A percentile compares a stretch with the other conserved stretches of the same genome.
phyloP scores from a whole-genome alignment of 116 monocot species.

The Phalaenopsis hybrid region DNA sequence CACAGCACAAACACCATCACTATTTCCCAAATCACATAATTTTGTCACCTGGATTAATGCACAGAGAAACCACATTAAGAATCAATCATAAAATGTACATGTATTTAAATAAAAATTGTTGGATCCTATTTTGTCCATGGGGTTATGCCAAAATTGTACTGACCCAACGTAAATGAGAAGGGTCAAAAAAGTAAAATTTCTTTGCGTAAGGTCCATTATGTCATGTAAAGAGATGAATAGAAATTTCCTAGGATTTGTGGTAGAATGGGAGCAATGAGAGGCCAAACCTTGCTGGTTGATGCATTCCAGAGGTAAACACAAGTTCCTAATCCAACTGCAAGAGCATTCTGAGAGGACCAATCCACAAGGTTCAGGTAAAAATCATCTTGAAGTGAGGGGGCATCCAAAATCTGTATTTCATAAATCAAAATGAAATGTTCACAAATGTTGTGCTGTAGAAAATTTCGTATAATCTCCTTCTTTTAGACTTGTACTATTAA shows the following conservation, averaged over 20 bases:
- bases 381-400: slow-evolving; percentile 91
- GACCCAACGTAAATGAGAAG: too few relatives aligned
- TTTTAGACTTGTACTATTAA: too few relatives aligned
- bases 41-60: slow-evolving; percentile 64
- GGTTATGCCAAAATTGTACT: too few relatives aligned
- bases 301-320: slow-evolving; percentile 92
- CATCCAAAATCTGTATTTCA: slow-evolving; percentile 70
- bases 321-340: slow-evolving; percentile 82
- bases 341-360: slow-evolving; percentile 86
- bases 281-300: slow-evolving; percentile 70
- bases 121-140: too few relatives aligned
- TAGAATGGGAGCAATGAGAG: not conserved
- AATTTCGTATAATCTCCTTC: not conserved
- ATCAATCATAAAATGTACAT: not conserved
- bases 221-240: not conserved
- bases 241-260: not conserved
- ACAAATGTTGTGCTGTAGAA: not conserved
- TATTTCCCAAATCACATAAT: slow-evolving; percentile 75
- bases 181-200: not conserved
- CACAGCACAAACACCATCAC: slow-evolving; percentile 74
- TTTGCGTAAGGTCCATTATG: not conserved
- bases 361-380: slow-evolving; percentile 94
- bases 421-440: not conserved
- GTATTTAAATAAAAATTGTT: not conserved
- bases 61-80: not conserved